Evolutionary conservation across 371 early-diverging fungal genomes (phyloP), one percentile per base, ranked within the genome.

Genomic region (Mucor sp.): DNA sequence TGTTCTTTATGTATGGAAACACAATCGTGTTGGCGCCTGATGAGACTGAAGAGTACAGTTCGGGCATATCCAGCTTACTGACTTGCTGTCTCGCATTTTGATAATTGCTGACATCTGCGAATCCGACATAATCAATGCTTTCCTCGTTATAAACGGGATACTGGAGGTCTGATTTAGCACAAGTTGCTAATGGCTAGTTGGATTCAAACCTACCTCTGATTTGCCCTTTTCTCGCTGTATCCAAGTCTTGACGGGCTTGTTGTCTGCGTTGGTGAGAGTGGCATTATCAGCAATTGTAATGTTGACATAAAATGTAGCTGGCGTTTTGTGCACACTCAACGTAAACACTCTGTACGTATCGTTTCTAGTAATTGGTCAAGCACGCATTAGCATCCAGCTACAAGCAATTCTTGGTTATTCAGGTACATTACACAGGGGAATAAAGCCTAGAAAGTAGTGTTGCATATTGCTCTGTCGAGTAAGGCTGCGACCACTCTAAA

Each of bases 401-500:
- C 4, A 21, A 9, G 50, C n/a, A 25, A 23, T 23, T 56, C n/a
- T 61, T 44, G 17, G n/a, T 50, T 33, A 14, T 60, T 15, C 21
- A n/a, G 14, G 39, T 7, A 23, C 23, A 43, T 75, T 71, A 75
- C 79, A 48, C 23, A 27, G 77, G 63, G 12, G 80, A 76, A 68
- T 80, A 73, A 0, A 80, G 35, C 37, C 66, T 70, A 6, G 77
- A 63, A 37, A 77, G 28, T 0, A 71, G 30, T 0, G 37, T 41
- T 25, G 58, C 33, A 32, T 72, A 73, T 14, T 69, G 58, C 41
- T 71, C 72, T 23, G 69, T 65, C 30, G 63, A 62, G 9, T 48
- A 23, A 12, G 76, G 74, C 68, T 75, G 78, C 33, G 76, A 67
- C 53, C 69, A 73, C 50, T 66, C 74, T 79, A 63, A 39, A 61